Conservation (phyloP, 2,329 filamentous ascomycete genomes). For the Cladophialophora bantiana region DNA sequence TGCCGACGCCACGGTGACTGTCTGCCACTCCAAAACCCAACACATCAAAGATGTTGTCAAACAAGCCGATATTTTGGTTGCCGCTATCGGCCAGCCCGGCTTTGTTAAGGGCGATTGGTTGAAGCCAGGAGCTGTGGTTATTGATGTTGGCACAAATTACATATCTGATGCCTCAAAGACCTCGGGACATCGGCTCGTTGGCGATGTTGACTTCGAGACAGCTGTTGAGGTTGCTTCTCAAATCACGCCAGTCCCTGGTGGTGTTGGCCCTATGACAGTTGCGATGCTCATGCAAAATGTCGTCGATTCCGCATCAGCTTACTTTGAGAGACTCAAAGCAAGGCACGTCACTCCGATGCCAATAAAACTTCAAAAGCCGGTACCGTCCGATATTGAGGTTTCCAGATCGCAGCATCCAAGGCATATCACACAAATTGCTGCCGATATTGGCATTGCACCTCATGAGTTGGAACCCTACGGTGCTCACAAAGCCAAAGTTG, state of each 20-base stretch:
- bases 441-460: conserved; percentile 85
- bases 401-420: conserved; percentile 92
- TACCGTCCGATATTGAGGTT: conserved; percentile 95
- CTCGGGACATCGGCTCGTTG: conserved; percentile 88
- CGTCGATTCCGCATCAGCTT: conserved; percentile 79
- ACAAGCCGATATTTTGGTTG: conserved; percentile 86
- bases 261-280: conserved; percentile 98
- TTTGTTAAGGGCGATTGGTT: conserved; percentile 96
- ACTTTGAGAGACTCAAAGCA: conserved; percentile 82
- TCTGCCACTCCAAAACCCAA: conserved; percentile 89
- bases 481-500: conserved; percentile 94
- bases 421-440: conserved; percentile 81
- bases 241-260: conserved; percentile 95
- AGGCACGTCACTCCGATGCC: conserved; percentile 83
- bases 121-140: conserved; percentile 92
- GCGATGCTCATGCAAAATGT: conserved; percentile 98
- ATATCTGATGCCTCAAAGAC: conserved; percentile 88
- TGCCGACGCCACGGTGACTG: conserved; percentile 93
- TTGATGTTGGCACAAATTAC: conserved; percentile 98
- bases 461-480: conserved; percentile 95
- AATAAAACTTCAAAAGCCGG: conserved; percentile 76
- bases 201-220: conserved; percentile 90
- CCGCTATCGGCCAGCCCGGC: conserved; percentile 84
- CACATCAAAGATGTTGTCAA: conserved; percentile 77
- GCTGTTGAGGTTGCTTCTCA: conserved; percentile 85